Evolutionary conservation across 352 stramenopile genomes (phyloP).

Genomic region (Phytophthora aleatoria): DNA sequence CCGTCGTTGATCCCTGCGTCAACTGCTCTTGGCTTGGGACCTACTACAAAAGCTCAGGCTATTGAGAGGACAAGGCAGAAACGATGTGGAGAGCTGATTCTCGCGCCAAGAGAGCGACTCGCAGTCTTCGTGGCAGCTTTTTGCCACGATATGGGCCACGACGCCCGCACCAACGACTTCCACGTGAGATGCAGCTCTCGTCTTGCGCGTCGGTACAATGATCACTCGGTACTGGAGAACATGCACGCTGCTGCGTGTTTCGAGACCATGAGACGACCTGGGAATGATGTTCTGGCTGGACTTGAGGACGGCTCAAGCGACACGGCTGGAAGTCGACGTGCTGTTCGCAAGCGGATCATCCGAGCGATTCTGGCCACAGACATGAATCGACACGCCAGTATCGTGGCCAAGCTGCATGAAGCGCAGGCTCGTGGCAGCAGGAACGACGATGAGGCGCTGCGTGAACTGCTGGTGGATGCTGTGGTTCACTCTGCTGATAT

Average conservation of each 20-base stretch:
- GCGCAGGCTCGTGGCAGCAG: constrained; percentile 61
- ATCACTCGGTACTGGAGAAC: constrained; percentile 90
- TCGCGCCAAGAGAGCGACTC: constrained; percentile 59
- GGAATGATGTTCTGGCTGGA: constrained; percentile 69
- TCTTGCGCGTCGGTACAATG: constrained; percentile 88
- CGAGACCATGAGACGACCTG: constrained; percentile 72
- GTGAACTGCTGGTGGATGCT: constrained; percentile 71
- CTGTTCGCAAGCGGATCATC: constrained; percentile 74
- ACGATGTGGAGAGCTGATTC: constrained; percentile 45
- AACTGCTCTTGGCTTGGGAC: constrained; percentile 20
- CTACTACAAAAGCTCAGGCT: constrained; percentile 25
- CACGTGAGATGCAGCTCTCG: constrained; percentile 77
- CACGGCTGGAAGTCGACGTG: constrained; percentile 24
- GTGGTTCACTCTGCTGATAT: constrained; percentile 86
- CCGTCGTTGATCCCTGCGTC: constrained; percentile 23
- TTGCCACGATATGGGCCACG: constrained; percentile 90
- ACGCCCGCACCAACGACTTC: constrained; percentile 89
- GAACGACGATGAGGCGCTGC: constrained; percentile 57
- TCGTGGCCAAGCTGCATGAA: constrained; percentile 74
- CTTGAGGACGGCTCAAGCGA: constrained; percentile 35
- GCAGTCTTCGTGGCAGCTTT: constrained; percentile 82
- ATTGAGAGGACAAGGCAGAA: constrained; percentile 31
- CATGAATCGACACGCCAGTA: constrained; percentile 77
- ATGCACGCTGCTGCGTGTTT: constrained; percentile 86
- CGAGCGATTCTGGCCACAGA: constrained; percentile 84